Percentiles rank a stretch among this genome's conserved stretches.
These are phyloP conservation scores for Xylaria venustula DNA, from an alignment of 495 filamentous ascomycete genomes.

Conservation along the genomic window DNA sequence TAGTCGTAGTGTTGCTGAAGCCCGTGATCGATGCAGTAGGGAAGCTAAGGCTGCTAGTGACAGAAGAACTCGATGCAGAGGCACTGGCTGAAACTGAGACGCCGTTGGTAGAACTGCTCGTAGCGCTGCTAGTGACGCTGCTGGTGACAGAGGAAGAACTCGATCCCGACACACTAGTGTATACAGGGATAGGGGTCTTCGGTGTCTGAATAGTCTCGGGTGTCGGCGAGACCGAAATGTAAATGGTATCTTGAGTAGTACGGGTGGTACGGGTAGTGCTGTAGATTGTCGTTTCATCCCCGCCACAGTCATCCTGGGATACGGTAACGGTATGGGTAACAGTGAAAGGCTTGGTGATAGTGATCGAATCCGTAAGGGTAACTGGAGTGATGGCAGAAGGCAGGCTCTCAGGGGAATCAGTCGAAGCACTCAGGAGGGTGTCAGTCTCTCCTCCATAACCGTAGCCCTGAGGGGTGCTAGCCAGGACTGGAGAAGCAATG, in stretches of 20 bases:
- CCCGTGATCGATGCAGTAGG: too few relatives aligned
- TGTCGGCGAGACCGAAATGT: not conserved
- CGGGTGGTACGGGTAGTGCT: slow-evolving; percentile 3
- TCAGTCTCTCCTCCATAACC: slow-evolving; percentile 11
- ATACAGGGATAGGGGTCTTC: not conserved
- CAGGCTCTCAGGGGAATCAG: not conserved
- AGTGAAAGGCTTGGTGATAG: not conserved
- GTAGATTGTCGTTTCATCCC: not conserved
- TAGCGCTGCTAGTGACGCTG: not conserved
- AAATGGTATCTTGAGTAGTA: not conserved
- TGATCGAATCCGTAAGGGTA: slow-evolving; percentile 7
- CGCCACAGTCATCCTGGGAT: not conserved
- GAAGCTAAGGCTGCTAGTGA: too few relatives aligned
- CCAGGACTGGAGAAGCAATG: not conserved
- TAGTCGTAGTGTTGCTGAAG: too few relatives aligned
- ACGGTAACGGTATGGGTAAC: not conserved
- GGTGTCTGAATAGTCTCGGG: not conserved
- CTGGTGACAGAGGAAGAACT: not conserved
- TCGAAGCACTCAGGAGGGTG: not conserved
- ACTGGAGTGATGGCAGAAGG: not conserved
- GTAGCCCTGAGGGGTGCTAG: slow-evolving; percentile 1
- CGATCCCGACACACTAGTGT: not conserved
- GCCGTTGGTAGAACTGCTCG: too few relatives aligned
- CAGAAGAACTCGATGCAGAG: too few relatives aligned
- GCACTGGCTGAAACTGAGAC: too few relatives aligned